Evolutionary conservation across 1,284 basidiomycete genomes (phyloP).

Genomic region (Pseudozyma thailandica): DNA sequence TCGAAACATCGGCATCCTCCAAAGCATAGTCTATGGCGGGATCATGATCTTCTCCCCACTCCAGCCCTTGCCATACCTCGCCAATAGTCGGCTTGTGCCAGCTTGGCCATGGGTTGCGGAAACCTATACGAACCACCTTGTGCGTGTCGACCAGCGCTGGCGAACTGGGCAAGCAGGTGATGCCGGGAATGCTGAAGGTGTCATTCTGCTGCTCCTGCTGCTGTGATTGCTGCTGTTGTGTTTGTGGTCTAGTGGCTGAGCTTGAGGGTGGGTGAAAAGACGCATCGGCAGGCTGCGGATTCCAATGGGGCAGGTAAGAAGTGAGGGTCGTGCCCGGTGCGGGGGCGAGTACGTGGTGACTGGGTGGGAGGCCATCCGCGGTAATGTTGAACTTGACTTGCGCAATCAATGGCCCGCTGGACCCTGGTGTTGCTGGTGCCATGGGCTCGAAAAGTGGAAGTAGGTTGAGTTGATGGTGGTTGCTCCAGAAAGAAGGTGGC

Average conservation of each 20-base stretch:
- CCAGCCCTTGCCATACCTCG: conserved; percentile 55
- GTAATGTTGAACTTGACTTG: conserved; percentile 21
- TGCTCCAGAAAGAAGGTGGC: not conserved
- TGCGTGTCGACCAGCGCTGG: conserved; percentile 23
- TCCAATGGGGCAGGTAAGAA: conserved; percentile 45
- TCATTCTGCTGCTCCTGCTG: not conserved
- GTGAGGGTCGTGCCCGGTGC: conserved; percentile 47
- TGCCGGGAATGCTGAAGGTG: not conserved
- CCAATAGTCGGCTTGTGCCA: conserved; percentile 53
- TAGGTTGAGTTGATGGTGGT: not conserved
- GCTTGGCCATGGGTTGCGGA: conserved; percentile 63
- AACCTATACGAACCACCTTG: conserved; percentile 47
- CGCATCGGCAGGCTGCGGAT: conserved; percentile 20
- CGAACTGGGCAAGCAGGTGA: conserved; percentile 30
- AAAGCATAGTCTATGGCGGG: conserved; percentile 32
- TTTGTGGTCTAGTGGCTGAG: too few species aligned
- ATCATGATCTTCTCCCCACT: conserved; percentile 54
- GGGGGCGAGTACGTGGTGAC: conserved; percentile 48
- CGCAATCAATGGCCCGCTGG: conserved; percentile 8
- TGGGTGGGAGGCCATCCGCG: conserved; percentile 23
- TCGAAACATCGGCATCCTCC: conserved; percentile 17
- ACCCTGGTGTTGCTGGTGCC: not conserved
- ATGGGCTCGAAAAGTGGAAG: not conserved
- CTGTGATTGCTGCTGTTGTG: conserved; percentile 1
- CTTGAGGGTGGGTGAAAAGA: too few species aligned